Evolutionary conservation across 108 stramenopile genomes (phyloP).

Genomic region (Skeletonema marinoi): DNA sequence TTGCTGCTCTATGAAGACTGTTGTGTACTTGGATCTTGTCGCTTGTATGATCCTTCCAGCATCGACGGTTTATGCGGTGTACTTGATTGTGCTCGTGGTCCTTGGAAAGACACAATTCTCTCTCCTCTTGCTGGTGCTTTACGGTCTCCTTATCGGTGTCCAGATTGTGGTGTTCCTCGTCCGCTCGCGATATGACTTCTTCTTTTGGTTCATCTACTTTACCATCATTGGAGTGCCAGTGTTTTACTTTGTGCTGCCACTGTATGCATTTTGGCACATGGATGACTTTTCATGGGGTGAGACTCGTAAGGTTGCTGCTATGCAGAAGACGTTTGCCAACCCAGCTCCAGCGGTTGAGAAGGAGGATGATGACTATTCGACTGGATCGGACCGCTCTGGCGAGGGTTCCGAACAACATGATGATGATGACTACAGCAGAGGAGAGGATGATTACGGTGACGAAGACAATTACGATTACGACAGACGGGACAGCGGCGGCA

Average conservation of each 20-base stretch:
- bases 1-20: conserved; percentile 65
- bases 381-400: conserved; percentile 1
- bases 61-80: conserved; percentile 50
- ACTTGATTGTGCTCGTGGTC: conserved; percentile 48
- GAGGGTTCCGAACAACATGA: background rate
- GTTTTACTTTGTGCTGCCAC: conserved; percentile 62
- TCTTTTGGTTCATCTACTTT: conserved; percentile 61
- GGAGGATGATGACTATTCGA: background rate
- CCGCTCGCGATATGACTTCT: conserved; percentile 54
- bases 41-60: conserved; percentile 65
- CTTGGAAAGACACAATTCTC: conserved; percentile 47
- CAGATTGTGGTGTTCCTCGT: conserved; percentile 55
- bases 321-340: conserved; percentile 27
- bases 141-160: conserved; percentile 51
- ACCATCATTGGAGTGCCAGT: conserved; percentile 54
- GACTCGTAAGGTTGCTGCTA: conserved; percentile 58
- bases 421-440: background rate
- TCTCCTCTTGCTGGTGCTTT: conserved; percentile 46
- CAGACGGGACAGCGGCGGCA: background rate
- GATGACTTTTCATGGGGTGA: conserved; percentile 74
- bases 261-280: conserved; percentile 67
- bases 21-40: conserved; percentile 55
- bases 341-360: conserved; percentile 3
- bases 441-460: background rate
- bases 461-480: background rate